phyloP scores from a whole-genome alignment of 129 eudicot species.

The Saposhnikovia divaricata region DNA sequence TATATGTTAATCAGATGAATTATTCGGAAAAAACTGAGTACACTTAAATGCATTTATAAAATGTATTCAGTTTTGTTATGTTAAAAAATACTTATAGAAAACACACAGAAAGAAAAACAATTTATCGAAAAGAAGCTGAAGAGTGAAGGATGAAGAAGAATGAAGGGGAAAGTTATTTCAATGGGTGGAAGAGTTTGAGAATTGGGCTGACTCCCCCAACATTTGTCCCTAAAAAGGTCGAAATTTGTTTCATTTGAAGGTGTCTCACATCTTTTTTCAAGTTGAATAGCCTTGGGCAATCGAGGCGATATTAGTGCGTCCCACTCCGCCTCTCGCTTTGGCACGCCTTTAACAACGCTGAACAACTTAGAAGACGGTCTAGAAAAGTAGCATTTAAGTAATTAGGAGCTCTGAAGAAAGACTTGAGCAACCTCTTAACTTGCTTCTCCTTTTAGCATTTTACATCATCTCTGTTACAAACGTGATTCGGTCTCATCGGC shows the following conservation, averaged over 20 bases:
- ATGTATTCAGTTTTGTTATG: no score
- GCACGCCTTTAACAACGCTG: neutral
- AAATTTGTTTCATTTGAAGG: neutral
- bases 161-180: no score
- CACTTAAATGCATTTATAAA: no score
- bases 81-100: no score
- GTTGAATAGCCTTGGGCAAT: neutral
- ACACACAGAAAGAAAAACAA: no score
- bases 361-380: neutral
- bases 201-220: no score
- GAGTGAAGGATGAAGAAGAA: no score
- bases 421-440: neutral
- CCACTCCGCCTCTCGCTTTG: neutral
- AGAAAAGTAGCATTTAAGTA: neutral
- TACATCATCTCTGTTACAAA: neutral
- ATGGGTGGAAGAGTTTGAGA: no score
- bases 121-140: no score
- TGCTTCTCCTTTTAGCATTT: neutral
- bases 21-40: no score
- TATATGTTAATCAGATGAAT: no score
- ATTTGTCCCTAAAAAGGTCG: neutral
- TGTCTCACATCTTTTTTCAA: neutral
- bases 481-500: neutral
- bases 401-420: neutral
- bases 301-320: neutral